These are phyloP conservation scores for Mrakia hoshinonis DNA, from an alignment of 768 basidiomycete genomes.

Conservation along the genomic window DNA sequence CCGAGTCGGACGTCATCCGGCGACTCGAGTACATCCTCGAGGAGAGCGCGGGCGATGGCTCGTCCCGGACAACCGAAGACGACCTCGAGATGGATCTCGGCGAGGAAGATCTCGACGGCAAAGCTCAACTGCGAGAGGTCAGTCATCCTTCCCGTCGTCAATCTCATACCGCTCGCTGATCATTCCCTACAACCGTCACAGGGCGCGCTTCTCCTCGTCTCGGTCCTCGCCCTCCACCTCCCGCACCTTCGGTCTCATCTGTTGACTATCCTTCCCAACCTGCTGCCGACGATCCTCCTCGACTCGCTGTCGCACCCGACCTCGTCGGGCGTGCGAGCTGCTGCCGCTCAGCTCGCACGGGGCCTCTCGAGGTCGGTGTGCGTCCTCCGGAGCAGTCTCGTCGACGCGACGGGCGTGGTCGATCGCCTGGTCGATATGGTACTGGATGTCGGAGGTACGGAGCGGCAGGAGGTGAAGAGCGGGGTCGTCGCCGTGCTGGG, in stretches of 20 bases:
- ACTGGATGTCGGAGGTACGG: constrained; percentile 28
- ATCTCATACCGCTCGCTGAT: neutral
- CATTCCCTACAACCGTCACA: constrained; percentile 34
- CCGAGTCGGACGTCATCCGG: neutral
- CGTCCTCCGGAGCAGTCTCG: constrained; percentile 71
- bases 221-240: constrained; percentile 61
- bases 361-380: constrained; percentile 70
- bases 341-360: constrained; percentile 75
- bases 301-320: constrained; percentile 53
- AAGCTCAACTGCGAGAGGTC: constrained; percentile 59
- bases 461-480: constrained; percentile 15
- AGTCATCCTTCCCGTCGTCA: constrained; percentile 19
- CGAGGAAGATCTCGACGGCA: constrained; percentile 60
- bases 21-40: constrained; percentile 44
- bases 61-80: constrained; percentile 46
- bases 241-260: constrained; percentile 63
- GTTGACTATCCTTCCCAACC: constrained; percentile 50
- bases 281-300: constrained; percentile 30
- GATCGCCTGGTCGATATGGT: constrained; percentile 56
- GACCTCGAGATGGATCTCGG: constrained; percentile 50
- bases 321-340: constrained; percentile 60
- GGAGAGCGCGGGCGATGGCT: constrained; percentile 60
- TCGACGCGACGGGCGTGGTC: constrained; percentile 71
- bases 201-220: constrained; percentile 66
- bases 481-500: constrained; percentile 53